Evolutionary conservation across 257 asterid species (phyloP), one percentile per base, ranked within the genome.

Genomic region (Coffea eugenioides): DNA sequence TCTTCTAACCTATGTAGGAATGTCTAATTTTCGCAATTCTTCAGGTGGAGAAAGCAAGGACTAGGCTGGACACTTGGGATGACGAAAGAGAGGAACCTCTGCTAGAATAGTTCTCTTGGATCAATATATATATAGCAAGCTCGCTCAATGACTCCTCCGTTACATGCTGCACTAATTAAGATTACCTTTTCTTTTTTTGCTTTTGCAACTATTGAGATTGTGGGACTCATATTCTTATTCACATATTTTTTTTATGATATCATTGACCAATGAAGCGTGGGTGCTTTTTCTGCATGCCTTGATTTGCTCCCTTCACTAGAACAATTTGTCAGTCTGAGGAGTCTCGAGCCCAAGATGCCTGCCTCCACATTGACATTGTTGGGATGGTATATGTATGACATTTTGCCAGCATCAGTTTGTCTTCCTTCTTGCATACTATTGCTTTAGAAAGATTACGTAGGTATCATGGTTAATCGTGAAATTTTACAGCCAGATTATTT

Each of bases 1-100:
- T 31, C 31, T 31, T 31, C 31, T 62, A 62, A 11, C 31, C 31
- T 31, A 31, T 12, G 61, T 14, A 56, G 11, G 11, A 3, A 14
- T 52, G 5, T 12, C 15, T 34, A 57, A 71, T n/a, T 12, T 14
- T 7, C 15, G 52, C 13, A 10, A 52, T 41, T 21, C 71, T 75
- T 61, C 81, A 84, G 87, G 85, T 84, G 72, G 87, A 81, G 43
- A 78, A 77, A 61, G 82, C 87, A 68, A 84, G 71, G 59, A 48
- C 11, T 49, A 65, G 87, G 41, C 10, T 84, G 76, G 80, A 77
- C 64, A 78, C 49, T 51, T 84, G 87, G 87, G 77, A 81, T 39
- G 69, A 71, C 25, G 34, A 27, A 15, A 27, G 2, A 5, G 57
- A 73, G 23, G 64, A 61, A 59, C 25, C 65, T 46, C 23, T 68